Percentiles rank a stretch among this genome's conserved stretches.
Evolutionary conservation across 192 early-diverging fungal species (phyloP).

Genomic region (Borealophlyctis nickersoniae): DNA sequence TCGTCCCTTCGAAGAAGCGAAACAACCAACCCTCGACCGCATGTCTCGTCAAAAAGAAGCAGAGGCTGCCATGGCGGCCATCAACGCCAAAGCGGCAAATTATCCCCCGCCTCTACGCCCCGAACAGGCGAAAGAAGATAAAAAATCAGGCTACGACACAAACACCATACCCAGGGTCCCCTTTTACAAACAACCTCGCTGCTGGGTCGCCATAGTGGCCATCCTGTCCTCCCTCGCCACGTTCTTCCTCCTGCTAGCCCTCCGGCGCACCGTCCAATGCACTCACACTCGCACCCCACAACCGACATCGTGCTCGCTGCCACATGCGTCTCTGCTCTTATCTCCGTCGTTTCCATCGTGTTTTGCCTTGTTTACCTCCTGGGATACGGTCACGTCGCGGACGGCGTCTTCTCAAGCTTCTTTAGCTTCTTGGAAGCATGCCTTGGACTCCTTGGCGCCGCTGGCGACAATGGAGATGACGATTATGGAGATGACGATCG

Average conservation of each 20-base stretch:
- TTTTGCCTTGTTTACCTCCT: not conserved
- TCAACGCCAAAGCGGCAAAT: not conserved
- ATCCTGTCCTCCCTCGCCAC: not conserved
- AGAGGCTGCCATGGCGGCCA: too few species aligned
- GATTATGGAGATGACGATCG: too few species aligned
- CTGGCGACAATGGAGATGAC: too few species aligned
- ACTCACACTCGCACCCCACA: too few species aligned
- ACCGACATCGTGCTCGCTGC: not conserved
- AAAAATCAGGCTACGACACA: not conserved
- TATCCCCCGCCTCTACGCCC: not conserved
- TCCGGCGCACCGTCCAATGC: not conserved
- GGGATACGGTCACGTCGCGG: not conserved
- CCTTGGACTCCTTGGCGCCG: too few species aligned
- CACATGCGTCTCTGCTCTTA: not conserved
- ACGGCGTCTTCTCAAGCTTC: not conserved
- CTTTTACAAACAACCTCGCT: not conserved
- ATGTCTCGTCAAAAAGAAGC: not conserved
- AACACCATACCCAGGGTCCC: not conserved
- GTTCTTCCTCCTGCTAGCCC: not conserved
- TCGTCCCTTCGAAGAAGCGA: conserved; percentile 1
- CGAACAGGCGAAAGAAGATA: not conserved
- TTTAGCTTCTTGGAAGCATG: too few species aligned
- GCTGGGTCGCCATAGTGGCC: not conserved
- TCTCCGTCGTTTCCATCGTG: not conserved
- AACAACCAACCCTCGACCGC: not conserved